A percentile compares a stretch with the other conserved stretches of the same genome.
These are phyloP conservation scores for Tuber indicum DNA, from an alignment of 495 filamentous ascomycete species.

Conservation along the genomic window DNA sequence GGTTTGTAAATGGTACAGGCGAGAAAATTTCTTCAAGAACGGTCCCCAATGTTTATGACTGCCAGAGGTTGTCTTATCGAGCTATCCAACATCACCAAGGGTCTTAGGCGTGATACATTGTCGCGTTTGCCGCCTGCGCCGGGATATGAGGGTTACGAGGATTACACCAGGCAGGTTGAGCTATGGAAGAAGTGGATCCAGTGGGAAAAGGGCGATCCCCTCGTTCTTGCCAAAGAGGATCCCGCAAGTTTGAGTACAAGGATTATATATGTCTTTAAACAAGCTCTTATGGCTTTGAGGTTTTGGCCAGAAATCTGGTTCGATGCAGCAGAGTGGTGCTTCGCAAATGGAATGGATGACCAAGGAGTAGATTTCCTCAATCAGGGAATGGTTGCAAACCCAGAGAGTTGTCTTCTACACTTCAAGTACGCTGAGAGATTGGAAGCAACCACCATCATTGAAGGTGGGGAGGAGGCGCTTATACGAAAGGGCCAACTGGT, in stretches of 20 bases:
- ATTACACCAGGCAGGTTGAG: constrained; percentile 78
- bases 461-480: constrained; percentile 64
- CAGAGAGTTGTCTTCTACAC: constrained; percentile 82
- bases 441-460: constrained; percentile 61
- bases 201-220: constrained; percentile 88
- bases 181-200: constrained; percentile 89
- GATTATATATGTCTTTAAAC: constrained; percentile 84
- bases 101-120: constrained; percentile 66
- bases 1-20: constrained; percentile 53
- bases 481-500: constrained; percentile 66
- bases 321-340: constrained; percentile 89
- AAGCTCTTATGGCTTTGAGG: constrained; percentile 83
- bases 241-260: constrained; percentile 62
- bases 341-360: constrained; percentile 65
- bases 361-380: constrained; percentile 59
- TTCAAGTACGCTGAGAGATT: constrained; percentile 83
- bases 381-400: constrained; percentile 78
- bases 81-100: constrained; percentile 74
- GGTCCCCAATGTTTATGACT: constrained; percentile 86
- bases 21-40: constrained; percentile 85
- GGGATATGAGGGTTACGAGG: constrained; percentile 79
- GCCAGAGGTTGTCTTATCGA: constrained; percentile 78
- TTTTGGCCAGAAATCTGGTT: constrained; percentile 96
- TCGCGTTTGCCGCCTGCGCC: constrained; percentile 72
- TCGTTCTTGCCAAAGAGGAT: constrained; percentile 78